Evolutionary conservation across 345 rosid genomes (phyloP), one percentile per base, ranked within the genome.

Genomic region (Carallia brachiata): DNA sequence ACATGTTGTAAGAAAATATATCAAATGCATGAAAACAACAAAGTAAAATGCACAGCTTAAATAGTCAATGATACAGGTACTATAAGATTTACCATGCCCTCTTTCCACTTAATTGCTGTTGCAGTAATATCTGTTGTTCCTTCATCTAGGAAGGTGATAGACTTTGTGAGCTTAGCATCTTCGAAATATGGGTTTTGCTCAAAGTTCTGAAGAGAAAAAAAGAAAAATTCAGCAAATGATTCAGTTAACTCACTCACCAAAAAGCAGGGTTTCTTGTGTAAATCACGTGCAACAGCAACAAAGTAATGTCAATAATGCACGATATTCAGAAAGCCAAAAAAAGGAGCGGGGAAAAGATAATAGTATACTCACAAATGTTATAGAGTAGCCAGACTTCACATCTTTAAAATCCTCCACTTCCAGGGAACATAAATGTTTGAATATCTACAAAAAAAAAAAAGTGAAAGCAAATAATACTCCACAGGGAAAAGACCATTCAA

Each of bases 391-490:
- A 28, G 93, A 91, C 75, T 91, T 91, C 69, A 94, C 87, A 69
- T 90, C 98, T 82, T 94, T 90, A 36, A 79, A 89, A 70, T 91
- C 97, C 79, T 87, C 97, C 53, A 93, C 98, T 62, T 93, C 96
- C 48, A 94, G 70, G 62, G 96, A 87, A 66, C 59, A 83, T 15
- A 94, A 71, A 60, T 85, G 74, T 78, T 87, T 91, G 62, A 94
- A 91, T 63, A 91, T 87, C 97, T 94, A 81, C 7, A 6, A 52
- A 50, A 52, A 54, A 23, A 63, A 52, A 37, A 40, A 52, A 30
- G 31, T 18, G 69, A 28, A 54, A 48, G 31, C 16, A 10, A 52
- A 55, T 52, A 44, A 6, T 10, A 44, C 60, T 15, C 36, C 13
- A 69, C 54, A 61, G 6, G 5, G 17, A 44, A 44, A 32, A 66